Conservation (phyloP, 2,329 filamentous ascomycete genomes). For the Albifimbria verrucaria region DNA sequence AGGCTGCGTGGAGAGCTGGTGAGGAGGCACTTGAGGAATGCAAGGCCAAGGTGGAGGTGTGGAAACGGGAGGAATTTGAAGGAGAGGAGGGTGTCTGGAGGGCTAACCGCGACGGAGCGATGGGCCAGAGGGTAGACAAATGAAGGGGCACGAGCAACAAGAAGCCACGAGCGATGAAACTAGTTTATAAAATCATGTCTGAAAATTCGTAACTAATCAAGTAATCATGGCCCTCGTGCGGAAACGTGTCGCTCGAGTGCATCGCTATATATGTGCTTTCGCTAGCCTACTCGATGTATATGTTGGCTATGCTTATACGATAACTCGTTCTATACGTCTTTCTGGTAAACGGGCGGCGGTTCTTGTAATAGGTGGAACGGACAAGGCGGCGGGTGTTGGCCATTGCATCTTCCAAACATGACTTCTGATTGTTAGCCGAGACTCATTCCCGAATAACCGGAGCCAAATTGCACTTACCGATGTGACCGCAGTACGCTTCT, state of each 20-base stretch:
- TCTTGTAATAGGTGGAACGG: conserved; percentile 35
- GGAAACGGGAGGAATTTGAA: conserved; percentile 89
- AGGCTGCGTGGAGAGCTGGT: conserved; percentile 81
- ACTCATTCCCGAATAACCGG: not conserved
- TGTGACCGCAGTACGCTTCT: conserved; percentile 33
- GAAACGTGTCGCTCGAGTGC: too few species aligned
- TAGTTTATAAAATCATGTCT: too few species aligned
- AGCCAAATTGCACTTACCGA: conserved; percentile 21
- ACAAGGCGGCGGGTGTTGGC: conserved; percentile 28
- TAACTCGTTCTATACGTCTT: conserved; percentile 14
- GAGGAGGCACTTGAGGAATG: conserved; percentile 86
- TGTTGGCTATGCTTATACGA: too few species aligned
- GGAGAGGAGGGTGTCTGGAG: conserved; percentile 79
- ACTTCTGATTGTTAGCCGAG: conserved; percentile 16
- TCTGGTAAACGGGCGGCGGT: conserved; percentile 32
- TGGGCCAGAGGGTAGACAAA: conserved; percentile 44
- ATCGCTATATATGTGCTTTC: too few species aligned
- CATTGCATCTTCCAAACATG: conserved; percentile 29
- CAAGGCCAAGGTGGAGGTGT: conserved; percentile 87
- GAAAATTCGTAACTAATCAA: too few species aligned
- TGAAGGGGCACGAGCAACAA: conserved; percentile 1
- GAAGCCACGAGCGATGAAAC: not conserved
- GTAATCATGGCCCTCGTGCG: too few species aligned
- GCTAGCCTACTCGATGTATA: too few species aligned
- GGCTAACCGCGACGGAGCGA: conserved; percentile 74